Conservation (phyloP, 768 basidiomycete species). For the Pholiota molesta region DNA sequence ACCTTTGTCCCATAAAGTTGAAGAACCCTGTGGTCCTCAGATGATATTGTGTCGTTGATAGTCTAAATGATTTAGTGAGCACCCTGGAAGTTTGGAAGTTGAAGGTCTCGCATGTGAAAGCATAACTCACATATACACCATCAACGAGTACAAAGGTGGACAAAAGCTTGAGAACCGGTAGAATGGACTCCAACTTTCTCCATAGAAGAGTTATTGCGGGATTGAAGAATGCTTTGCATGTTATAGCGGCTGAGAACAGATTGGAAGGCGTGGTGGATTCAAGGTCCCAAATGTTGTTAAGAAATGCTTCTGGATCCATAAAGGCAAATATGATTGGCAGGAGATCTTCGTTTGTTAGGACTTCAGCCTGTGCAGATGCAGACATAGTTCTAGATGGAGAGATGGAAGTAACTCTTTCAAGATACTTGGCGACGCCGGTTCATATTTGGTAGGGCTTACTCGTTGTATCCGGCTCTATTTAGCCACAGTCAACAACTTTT, state of each 20-base stretch:
- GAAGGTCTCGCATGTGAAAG: too few relatives aligned
- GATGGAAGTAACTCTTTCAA: too few relatives aligned
- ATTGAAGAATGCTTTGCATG: slow-evolving; percentile 8
- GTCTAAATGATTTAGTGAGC: neutral
- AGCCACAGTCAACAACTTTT: too few relatives aligned
- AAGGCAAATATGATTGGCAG: slow-evolving; percentile 1
- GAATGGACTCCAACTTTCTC: slow-evolving; percentile 8
- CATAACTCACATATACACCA: neutral
- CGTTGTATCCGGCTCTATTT: too few relatives aligned
- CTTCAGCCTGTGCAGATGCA: too few relatives aligned
- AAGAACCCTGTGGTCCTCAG: neutral
- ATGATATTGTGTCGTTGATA: neutral
- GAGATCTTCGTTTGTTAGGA: slow-evolving; percentile 3
- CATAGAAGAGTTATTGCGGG: slow-evolving; percentile 13
- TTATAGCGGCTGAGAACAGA: slow-evolving; percentile 6
- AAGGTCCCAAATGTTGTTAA: neutral
- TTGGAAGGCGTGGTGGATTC: neutral
- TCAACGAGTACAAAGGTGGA: neutral
- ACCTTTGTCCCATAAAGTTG: neutral
- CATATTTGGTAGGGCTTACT: too few relatives aligned
- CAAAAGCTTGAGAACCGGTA: neutral
- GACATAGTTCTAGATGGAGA: too few relatives aligned
- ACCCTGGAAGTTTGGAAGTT: too few relatives aligned
- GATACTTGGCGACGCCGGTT: too few relatives aligned
- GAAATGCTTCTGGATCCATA: neutral